A percentile compares a stretch with the other conserved stretches of the same genome.
Evolutionary conservation across 2,329 filamentous ascomycete species (phyloP).

Genomic region (Atkinsonella hypoxylon): DNA sequence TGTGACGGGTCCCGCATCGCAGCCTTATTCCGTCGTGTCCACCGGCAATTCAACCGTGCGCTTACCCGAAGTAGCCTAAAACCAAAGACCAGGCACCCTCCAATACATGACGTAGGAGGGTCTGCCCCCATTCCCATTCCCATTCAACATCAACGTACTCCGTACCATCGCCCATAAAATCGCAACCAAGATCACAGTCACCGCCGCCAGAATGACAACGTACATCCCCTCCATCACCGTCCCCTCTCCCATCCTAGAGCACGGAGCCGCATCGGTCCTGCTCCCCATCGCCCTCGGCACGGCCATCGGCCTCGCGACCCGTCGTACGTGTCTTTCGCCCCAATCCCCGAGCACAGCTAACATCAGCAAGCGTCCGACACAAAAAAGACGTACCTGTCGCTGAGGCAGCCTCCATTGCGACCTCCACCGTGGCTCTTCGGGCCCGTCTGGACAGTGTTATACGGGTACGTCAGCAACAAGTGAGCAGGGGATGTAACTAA

Average conservation of each 20-base stretch:
- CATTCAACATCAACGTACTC: background rate
- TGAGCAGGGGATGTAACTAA: background rate
- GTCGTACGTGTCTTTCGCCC: conserved; percentile 37
- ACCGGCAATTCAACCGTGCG: background rate
- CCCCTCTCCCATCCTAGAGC: conserved; percentile 58
- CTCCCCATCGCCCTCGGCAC: conserved; percentile 64
- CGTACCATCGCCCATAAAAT: background rate
- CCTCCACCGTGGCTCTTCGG: conserved; percentile 52
- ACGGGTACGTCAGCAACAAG: conserved; percentile 33
- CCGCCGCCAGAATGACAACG: conserved; percentile 52
- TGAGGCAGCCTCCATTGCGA: conserved; percentile 55
- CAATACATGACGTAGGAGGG: no score
- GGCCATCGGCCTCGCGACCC: conserved; percentile 57
- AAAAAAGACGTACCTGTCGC: conserved; percentile 47
- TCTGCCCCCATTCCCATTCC: background rate
- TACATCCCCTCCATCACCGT: conserved; percentile 69
- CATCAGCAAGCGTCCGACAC: conserved; percentile 44
- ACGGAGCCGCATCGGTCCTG: conserved; percentile 60
- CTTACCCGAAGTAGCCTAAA: background rate
- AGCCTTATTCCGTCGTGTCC: background rate
- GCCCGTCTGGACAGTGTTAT: conserved; percentile 55
- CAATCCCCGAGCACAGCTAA: no score
- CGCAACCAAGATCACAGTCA: background rate
- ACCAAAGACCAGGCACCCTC: background rate
- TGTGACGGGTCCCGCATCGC: no score